Conservation (phyloP, 23 red algal genomes). For the Gracilaria caudata region DNA sequence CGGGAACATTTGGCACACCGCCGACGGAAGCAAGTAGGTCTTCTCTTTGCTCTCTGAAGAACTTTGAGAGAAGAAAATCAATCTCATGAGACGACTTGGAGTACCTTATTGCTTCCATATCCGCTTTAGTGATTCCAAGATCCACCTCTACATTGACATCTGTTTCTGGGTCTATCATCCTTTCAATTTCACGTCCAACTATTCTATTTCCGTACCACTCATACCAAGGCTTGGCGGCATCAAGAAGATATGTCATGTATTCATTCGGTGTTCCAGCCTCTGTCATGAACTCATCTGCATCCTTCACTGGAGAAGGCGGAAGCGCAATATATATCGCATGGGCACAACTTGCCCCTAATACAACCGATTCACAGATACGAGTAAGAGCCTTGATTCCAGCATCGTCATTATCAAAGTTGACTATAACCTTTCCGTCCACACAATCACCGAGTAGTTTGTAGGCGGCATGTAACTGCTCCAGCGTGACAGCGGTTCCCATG, state of each 20-base stretch:
- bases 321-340: slow-evolving; percentile 52
- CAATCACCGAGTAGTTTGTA: slow-evolving; percentile 38
- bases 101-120: slow-evolving; percentile 1
- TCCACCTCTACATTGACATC: slow-evolving; percentile 11
- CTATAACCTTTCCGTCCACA: slow-evolving; percentile 55
- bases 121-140: background rate
- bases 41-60: slow-evolving; percentile 29
- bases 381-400: slow-evolving; percentile 66
- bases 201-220: slow-evolving; percentile 51
- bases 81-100: background rate
- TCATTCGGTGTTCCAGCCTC: slow-evolving; percentile 37
- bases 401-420: slow-evolving; percentile 84
- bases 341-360: slow-evolving; percentile 35
- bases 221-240: slow-evolving; percentile 45
- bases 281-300: slow-evolving; percentile 75
- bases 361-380: slow-evolving; percentile 66
- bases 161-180: slow-evolving; percentile 12
- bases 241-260: slow-evolving; percentile 43
- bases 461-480: slow-evolving; percentile 58
- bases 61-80: slow-evolving; percentile 26
- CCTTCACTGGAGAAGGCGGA: slow-evolving; percentile 54
- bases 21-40: slow-evolving; percentile 44
- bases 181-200: slow-evolving; percentile 37
- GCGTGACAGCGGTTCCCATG: slow-evolving; percentile 78
- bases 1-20: background rate